Percentiles rank a stretch among this genome's conserved stretches.
phyloP scores from a whole-genome alignment of 352 stramenopile genomes.

The Phytophthora sp. region DNA sequence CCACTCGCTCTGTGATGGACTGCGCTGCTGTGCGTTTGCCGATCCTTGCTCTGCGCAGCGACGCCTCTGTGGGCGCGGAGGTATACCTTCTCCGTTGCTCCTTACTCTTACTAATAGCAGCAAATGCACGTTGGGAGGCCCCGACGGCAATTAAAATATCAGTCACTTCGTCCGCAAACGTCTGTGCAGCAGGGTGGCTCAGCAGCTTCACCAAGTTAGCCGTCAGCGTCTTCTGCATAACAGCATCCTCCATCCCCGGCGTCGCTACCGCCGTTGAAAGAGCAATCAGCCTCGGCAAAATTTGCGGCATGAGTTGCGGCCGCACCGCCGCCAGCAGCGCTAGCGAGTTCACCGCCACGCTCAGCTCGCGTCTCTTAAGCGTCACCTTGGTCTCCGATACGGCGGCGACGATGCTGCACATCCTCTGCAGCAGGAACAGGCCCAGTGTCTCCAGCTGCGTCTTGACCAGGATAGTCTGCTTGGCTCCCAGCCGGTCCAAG shows the following conservation, averaged over 20 bases:
- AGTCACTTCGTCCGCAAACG: slow-evolving; percentile 75
- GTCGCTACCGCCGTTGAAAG: slow-evolving; percentile 38
- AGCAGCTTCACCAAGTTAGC: slow-evolving; percentile 78
- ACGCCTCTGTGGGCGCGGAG: slow-evolving; percentile 69
- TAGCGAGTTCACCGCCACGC: slow-evolving; percentile 74
- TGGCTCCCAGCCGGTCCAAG: slow-evolving; percentile 49
- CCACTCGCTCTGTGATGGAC: slow-evolving; percentile 60
- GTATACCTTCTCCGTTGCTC: slow-evolving; percentile 78
- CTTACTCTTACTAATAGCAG: slow-evolving; percentile 83
- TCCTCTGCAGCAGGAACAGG: slow-evolving; percentile 39
- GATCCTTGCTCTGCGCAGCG: slow-evolving; percentile 66
- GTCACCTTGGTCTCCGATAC: slow-evolving; percentile 16
- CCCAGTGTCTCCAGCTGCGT: slow-evolving; percentile 49
- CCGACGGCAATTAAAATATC: slow-evolving; percentile 71
- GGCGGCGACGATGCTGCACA: slow-evolving; percentile 42
- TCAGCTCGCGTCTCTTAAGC: slow-evolving; percentile 56
- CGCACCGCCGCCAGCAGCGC: slow-evolving; percentile 64
- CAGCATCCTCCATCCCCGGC: slow-evolving; percentile 34
- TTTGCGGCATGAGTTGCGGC: slow-evolving; percentile 57
- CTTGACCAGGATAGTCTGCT: slow-evolving; percentile 41
- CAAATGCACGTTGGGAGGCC: slow-evolving; percentile 77
- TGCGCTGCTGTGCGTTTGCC: slow-evolving; percentile 71
- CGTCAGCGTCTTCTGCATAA: slow-evolving; percentile 66
- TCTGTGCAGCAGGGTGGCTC: slow-evolving; percentile 59
- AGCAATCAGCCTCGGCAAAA: slow-evolving; percentile 58